Percentiles rank a stretch among this genome's conserved stretches.
Conservation (phyloP, 169 alveolate genomes). For the Plasmodium knowlesi region DNA sequence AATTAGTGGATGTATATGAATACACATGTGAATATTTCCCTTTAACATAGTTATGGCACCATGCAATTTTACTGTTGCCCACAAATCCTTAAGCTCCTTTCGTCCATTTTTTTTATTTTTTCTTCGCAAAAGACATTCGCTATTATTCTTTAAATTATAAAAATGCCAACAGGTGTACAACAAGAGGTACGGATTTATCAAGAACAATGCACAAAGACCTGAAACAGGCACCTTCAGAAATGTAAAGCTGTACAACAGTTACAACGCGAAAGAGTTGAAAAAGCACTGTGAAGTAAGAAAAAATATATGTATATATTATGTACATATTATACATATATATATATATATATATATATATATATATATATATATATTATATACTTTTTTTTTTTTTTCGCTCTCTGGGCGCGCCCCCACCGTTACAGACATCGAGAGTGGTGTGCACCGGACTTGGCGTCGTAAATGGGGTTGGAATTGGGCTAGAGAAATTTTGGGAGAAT, state of each 20-base stretch:
- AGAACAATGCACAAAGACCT: slow-evolving; percentile 33
- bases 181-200: slow-evolving; percentile 56
- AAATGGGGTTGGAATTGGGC: slow-evolving; percentile 81
- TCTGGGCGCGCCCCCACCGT: neutral
- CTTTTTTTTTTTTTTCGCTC: neutral
- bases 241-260: slow-evolving; percentile 36
- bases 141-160: neutral
- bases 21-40: neutral
- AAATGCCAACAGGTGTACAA: slow-evolving; percentile 50
- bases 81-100: neutral
- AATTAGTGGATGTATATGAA: neutral
- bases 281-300: slow-evolving; percentile 51
- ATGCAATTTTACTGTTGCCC: neutral
- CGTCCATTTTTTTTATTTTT: neutral
- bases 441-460: slow-evolving; percentile 83
- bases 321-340: slow-evolving; percentile 1
- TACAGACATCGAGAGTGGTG: slow-evolving; percentile 78
- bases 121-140: slow-evolving; percentile 1
- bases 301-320: neutral
- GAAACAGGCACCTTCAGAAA: slow-evolving; percentile 10
- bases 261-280: slow-evolving; percentile 46
- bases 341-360: slow-evolving; percentile 13
- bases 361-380: neutral
- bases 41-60: neutral
- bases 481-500: slow-evolving; percentile 78